Base-by-base conservation (phyloP, 2,329 filamentous ascomycete species). In the Arthrobotrys sinensis region DNA sequence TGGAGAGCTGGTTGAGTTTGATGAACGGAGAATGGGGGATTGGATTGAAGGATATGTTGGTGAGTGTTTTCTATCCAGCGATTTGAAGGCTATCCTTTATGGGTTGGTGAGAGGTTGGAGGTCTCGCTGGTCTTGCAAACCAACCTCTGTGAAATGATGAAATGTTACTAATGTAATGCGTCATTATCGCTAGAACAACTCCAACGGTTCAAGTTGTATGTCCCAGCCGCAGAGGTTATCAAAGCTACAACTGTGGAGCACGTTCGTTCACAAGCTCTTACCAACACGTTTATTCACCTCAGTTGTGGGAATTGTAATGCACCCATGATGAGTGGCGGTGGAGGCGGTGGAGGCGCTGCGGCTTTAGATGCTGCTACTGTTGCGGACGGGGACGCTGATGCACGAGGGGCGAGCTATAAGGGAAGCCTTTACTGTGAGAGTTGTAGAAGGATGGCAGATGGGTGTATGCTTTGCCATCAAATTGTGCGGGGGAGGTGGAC, bases 21-120 rank as follows among this genome's bases (percentile, higher is more conserved):
- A 80, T 21, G 79, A 80, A 28, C 60, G 79, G 38, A 57, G 79
- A 34, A 66, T 79, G 46, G 73, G 79, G 12, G 80, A 81, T 60
- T 81, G 80, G 80, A 73, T 81, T 46, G 80, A 81, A 52, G 79
- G 79, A 6, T 81, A 81, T 71, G 78, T 81, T 64, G 79, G 80
- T 81, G 53, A 65, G 80, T 80, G 4, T 1, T 28, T 34, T 65
- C 7, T 11, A 6, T 55, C 32, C 16, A 16, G 19, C 34, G 28
- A 16, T 34, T 57, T 45, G n/a, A 62, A 16, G 28, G 28, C 46
- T 43, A 24, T 46, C 46, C 12, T 62, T 64, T 45, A 21, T n/a
- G 21, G 16, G 19, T 36, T 52, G 38, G 19, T 71, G 50, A 40
- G 4, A 14, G 38, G 21, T 57, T 10, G 8, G 45, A 8, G 45